Percentiles rank a stretch among this genome's conserved stretches.
Conservation (phyloP, 2,329 filamentous ascomycete species). For the Lithohypha guttulata region DNA sequence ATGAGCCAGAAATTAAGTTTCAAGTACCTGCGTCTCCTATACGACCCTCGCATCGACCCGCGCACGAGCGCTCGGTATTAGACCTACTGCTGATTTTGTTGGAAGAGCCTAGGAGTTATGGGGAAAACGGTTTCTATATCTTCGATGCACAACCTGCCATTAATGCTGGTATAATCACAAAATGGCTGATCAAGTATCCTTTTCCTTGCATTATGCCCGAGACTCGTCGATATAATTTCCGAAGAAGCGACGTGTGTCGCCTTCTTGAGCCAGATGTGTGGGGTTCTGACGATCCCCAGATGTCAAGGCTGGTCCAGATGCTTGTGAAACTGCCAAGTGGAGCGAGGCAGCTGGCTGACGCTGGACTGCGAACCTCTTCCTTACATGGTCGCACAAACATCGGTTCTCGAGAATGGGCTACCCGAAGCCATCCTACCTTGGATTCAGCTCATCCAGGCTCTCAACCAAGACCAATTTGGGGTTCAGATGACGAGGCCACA, state of each 20-base stretch:
- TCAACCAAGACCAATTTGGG: background rate
- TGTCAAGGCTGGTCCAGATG: conserved; percentile 24
- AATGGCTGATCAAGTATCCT: conserved; percentile 63
- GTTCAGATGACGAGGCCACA: conserved; percentile 21
- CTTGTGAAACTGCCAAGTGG: conserved; percentile 2
- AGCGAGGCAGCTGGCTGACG: conserved; percentile 1
- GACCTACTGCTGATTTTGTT: conserved; percentile 51
- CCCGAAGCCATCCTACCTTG: conserved; percentile 1
- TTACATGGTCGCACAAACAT: background rate
- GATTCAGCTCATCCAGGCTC: background rate
- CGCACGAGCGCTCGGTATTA: conserved; percentile 34
- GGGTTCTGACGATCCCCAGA: conserved; percentile 33
- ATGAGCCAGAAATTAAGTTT: conserved; percentile 29
- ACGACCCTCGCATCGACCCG: conserved; percentile 24
- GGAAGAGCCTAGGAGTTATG: conserved; percentile 28
- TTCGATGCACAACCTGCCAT: conserved; percentile 39
- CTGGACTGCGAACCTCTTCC: conserved; percentile 22
- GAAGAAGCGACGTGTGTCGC: conserved; percentile 30
- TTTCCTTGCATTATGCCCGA: conserved; percentile 46
- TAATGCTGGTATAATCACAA: conserved; percentile 55
- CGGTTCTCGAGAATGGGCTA: background rate
- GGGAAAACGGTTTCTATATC: background rate
- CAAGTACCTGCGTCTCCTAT: conserved; percentile 22
- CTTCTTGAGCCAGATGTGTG: conserved; percentile 30
- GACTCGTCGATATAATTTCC: conserved; percentile 28